Evolutionary conservation across 2,329 filamentous ascomycete species (phyloP).

Genomic region (Colletotrichum paranaense): DNA sequence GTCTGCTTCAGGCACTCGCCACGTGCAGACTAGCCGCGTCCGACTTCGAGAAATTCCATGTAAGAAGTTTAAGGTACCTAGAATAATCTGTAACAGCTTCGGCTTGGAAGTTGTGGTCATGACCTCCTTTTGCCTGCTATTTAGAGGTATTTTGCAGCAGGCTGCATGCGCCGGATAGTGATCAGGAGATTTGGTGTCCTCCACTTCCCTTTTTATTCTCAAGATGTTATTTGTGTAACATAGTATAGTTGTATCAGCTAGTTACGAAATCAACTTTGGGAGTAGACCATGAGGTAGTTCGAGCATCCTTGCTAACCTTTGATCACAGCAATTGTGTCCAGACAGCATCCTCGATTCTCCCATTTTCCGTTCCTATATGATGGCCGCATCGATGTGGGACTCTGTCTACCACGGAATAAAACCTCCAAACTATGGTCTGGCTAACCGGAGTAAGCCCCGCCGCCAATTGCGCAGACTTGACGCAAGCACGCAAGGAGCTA

Average conservation of each 20-base stretch:
- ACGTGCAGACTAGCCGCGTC: neutral
- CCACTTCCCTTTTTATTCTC: neutral
- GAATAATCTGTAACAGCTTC: neutral
- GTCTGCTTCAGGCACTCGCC: neutral
- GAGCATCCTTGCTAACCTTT: neutral
- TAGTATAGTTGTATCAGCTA: neutral
- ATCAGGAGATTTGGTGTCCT: neutral
- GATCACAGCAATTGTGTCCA: neutral
- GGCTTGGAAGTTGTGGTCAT: neutral
- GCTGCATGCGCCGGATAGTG: neutral
- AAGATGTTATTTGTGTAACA: neutral
- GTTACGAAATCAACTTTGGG: neutral
- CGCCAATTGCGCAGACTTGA: neutral
- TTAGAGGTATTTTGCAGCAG: neutral
- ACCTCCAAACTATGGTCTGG: neutral
- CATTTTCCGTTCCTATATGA: neutral
- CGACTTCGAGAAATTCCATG: neutral
- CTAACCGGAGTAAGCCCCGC: neutral
- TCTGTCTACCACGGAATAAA: neutral
- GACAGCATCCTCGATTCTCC: neutral
- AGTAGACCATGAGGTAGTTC: neutral
- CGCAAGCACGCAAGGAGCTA: neutral
- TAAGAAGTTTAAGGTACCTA: neutral
- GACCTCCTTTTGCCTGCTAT: neutral
- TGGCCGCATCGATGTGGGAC: neutral